phyloP scores from a whole-genome alignment of 768 basidiomycete genomes.

The Psilocybe azurescens region DNA sequence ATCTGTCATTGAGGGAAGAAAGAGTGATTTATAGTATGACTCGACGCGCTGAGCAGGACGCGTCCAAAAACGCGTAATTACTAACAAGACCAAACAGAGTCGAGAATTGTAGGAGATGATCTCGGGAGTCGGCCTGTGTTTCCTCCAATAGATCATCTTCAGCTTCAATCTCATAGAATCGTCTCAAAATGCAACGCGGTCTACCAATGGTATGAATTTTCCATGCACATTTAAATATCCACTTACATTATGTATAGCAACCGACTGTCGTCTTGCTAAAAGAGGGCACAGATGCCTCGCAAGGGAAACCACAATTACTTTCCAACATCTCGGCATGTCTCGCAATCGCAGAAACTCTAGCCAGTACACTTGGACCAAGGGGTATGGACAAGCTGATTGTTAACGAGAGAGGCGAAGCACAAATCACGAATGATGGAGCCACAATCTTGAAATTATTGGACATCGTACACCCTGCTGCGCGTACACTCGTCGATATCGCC shows the following conservation, averaged over 20 bases:
- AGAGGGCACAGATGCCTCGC: constrained; percentile 96
- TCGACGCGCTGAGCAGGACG: constrained; percentile 31
- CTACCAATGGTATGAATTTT: constrained; percentile 68
- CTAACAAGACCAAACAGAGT: constrained; percentile 45
- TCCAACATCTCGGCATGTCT: constrained; percentile 98
- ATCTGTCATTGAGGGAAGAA: constrained; percentile 24
- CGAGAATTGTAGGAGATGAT: constrained; percentile 28
- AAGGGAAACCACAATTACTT: constrained; percentile 89
- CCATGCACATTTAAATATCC: not conserved
- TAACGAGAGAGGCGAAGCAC: constrained; percentile 90
- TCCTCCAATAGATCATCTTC: constrained; percentile 25
- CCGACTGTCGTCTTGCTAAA: constrained; percentile 95
- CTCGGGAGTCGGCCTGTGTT: constrained; percentile 7
- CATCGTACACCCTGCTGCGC: constrained; percentile 96
- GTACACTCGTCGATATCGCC: constrained; percentile 98
- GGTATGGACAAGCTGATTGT: constrained; percentile 99
- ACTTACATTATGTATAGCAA: constrained; percentile 63
- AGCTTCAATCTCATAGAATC: constrained; percentile 20
- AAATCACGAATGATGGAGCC: constrained; percentile 99
- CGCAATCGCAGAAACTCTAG: constrained; percentile 88
- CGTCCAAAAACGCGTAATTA: constrained; percentile 41
- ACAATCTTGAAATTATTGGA: constrained; percentile 98
- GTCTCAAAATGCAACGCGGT: constrained; percentile 78
- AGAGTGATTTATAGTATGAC: constrained; percentile 26
- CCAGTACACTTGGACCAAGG: constrained; percentile 95